Evolutionary conservation across 2,329 filamentous ascomycete genomes (phyloP).

Genomic region (Phialemoniopsis sp.): DNA sequence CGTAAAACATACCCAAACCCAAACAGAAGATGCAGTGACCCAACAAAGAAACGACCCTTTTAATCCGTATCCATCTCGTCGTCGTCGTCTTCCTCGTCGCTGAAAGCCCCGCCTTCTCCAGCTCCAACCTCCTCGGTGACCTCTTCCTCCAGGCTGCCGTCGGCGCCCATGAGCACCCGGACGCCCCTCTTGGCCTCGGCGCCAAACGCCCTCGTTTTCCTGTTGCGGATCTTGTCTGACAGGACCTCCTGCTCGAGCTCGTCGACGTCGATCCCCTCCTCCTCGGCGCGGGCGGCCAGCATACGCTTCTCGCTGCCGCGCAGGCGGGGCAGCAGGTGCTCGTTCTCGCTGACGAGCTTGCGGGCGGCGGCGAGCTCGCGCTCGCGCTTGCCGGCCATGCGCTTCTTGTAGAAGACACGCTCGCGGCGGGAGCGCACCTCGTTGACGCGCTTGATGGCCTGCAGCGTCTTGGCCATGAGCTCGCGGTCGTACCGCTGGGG

Average conservation of each 20-base stretch:
- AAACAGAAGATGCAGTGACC: too few species aligned
- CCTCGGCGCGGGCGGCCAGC: conserved; percentile 50
- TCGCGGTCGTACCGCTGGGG: conserved; percentile 96
- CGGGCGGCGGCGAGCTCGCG: conserved; percentile 74
- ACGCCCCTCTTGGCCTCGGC: conserved; percentile 14
- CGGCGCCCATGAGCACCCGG: conserved; percentile 27
- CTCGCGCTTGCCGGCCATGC: conserved; percentile 88
- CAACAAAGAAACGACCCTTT: conserved; percentile 5
- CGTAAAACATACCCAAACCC: too few species aligned
- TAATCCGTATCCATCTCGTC: conserved; percentile 33
- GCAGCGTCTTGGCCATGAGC: conserved; percentile 79
- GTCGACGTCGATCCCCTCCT: conserved; percentile 17
- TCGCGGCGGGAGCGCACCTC: conserved; percentile 84
- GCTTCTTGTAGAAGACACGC: conserved; percentile 87
- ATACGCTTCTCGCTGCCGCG: conserved; percentile 62
- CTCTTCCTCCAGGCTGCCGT: conserved; percentile 32
- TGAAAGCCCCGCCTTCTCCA: conserved; percentile 11
- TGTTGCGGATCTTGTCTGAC: conserved; percentile 21
- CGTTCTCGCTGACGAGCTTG: conserved; percentile 86
- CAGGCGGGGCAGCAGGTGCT: conserved; percentile 81
- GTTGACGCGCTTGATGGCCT: conserved; percentile 85
- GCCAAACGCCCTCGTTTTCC: conserved; percentile 14
- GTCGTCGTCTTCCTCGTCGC: conserved; percentile 20
- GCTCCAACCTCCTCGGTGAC: conserved; percentile 14
- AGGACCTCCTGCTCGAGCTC: conserved; percentile 25